Base-by-base conservation (phyloP, 2,329 filamentous ascomycete species). In the Ramichloridium luteum region DNA sequence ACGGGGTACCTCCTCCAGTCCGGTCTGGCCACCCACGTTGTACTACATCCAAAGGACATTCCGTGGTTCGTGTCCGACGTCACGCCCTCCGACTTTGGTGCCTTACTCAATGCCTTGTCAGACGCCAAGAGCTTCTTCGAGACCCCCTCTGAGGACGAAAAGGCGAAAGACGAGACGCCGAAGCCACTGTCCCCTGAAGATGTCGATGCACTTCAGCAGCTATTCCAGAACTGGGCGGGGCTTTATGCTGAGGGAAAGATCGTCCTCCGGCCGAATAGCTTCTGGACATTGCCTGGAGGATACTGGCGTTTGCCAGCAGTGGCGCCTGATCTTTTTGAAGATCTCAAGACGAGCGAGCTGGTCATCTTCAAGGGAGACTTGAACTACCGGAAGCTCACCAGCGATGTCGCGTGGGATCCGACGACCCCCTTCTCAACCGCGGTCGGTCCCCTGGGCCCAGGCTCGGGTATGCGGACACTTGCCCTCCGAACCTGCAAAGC, bases 11-110 rank as follows among this genome's bases (percentile, higher is more conserved):
- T 98, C 10, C 68, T 98, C 5, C 77, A 83, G 1, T 69, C 84
- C 0, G 82, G 80, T 1, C 72, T 98, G 4, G 90, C 90, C 0
- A 94, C 86, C 0, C 74, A 75, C 14, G 69, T 98, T 10, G 76
- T 96, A 13, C 70, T 98, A 6, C 86, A 93, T 50, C 86, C 90
- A 31, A 98, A 98, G 62, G 78, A 76, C 13, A 86, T 98, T 36
- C 90, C 90, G 1, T 98, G 90, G 90, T 98, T 96, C 53, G 90
- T 98, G 28, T 94, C 85, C 1, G 90, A 98, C 49, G 90, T 96
- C 3, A 60, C 93, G 8, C 86, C 88, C 0, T 68, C 65, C 25
- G 90, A 98, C 59, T 94, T 96, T 47, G 68, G 67, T 1, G 75
- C 78, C n/a, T 70, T 96, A 2, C 72, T 98, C 31, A 75, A 72